Evolutionary conservation across 148 eudicot species (phyloP), one percentile per base, ranked within the genome.

Genomic region (Rhododendron ferrugineum): DNA sequence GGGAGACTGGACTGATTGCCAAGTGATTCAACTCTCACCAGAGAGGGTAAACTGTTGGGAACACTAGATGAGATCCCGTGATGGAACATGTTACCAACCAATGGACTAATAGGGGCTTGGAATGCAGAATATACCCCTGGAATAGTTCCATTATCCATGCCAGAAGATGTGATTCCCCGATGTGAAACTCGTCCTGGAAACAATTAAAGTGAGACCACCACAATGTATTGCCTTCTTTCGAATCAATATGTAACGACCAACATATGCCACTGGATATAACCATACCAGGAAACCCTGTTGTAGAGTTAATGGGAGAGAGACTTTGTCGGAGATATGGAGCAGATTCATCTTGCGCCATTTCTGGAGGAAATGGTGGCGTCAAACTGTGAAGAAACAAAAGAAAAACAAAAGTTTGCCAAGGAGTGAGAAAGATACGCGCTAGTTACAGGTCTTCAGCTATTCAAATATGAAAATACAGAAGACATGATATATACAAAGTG

Each of bases 31-130:
- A 80, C 90, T 87, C 92, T 88, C 84, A 89, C 23, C 78, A 86
- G 87, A 79, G 96, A 94, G 64, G 91, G 85, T 80, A 92, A 88
- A 84, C 90, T 88, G 81, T 88, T 88, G 36, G 96, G 92, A 34
- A 92, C 95, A 86, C 93, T 92, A 78, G 95, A 89, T 60, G 95
- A 92, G 84, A 93, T 88, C 58, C 89, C 96, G 66, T 83, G 88
- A 82, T 84, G 88, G 40, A 87, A 85, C 82, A 83, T 70, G 85
- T 79, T 89, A 23, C 87, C 92, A 74, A 86, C 28, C 46, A 76
- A 84, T 83, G 93, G 90, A 90, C 84, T 85, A 34, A 86, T 34
- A 82, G 89, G 85, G 73, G 86, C 77, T 85, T 86, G 85, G 34
- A 73, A 88, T 54, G 89, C 86, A 74, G 77, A 79, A 34, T 86